A percentile compares a stretch with the other conserved stretches of the same genome.
phyloP scores from a whole-genome alignment of 768 basidiomycete species.

The Bullera alba region DNA sequence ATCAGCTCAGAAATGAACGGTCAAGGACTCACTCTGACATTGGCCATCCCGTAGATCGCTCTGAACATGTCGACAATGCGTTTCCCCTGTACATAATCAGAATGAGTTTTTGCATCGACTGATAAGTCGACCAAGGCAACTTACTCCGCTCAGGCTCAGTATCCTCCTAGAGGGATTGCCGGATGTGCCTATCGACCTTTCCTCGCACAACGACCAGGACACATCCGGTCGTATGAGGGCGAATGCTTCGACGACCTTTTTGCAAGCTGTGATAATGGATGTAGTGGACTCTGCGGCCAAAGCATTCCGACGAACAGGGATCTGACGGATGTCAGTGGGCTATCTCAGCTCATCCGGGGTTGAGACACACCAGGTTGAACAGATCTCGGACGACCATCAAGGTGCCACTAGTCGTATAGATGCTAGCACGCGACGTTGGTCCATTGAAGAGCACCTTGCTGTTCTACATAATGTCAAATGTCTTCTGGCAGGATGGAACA shows the following conservation, averaged over 20 bases:
- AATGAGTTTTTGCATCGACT: not conserved
- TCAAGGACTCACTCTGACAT: slow-evolving; percentile 56
- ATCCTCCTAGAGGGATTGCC: slow-evolving; percentile 38
- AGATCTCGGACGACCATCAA: slow-evolving; percentile 77
- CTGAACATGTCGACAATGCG: slow-evolving; percentile 64
- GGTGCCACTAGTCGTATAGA: no score
- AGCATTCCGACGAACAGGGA: slow-evolving; percentile 22
- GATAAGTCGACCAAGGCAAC: slow-evolving; percentile 5
- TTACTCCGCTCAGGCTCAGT: slow-evolving; percentile 63
- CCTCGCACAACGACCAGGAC: slow-evolving; percentile 58
- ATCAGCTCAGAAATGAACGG: slow-evolving; percentile 5
- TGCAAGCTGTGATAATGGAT: slow-evolving; percentile 61
- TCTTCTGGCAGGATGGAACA: slow-evolving; percentile 2
- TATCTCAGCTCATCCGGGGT: not conserved
- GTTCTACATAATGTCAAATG: slow-evolving; percentile 52
- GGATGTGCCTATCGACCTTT: slow-evolving; percentile 8
- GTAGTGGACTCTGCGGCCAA: slow-evolving; percentile 58
- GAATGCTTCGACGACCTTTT: slow-evolving; percentile 64
- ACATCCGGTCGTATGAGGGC: slow-evolving; percentile 68
- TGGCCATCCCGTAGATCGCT: slow-evolving; percentile 64
- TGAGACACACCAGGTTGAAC: slow-evolving; percentile 66
- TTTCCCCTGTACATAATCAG: slow-evolving; percentile 52
- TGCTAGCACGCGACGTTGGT: slow-evolving; percentile 66
- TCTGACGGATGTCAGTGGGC: slow-evolving; percentile 15
- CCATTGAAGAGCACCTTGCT: slow-evolving; percentile 64